Evolutionary conservation across 1,284 basidiomycete genomes (phyloP).

Genomic region (Ceratobasidium papillatum): DNA sequence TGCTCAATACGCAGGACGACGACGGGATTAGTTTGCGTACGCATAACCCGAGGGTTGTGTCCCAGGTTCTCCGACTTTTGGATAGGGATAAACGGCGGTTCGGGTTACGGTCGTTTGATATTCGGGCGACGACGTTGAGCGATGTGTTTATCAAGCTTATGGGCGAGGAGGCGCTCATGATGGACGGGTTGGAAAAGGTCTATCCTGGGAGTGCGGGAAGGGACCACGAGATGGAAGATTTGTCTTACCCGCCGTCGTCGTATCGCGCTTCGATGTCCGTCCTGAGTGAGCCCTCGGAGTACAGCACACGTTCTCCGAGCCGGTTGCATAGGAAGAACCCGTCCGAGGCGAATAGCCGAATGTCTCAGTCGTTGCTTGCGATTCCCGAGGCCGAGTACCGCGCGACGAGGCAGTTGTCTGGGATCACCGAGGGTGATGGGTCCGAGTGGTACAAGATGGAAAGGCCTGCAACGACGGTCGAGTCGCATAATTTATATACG

Average conservation of each 20-base stretch:
- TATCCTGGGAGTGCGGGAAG: constrained; percentile 13
- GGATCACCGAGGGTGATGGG: neutral
- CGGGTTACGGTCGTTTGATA: constrained; percentile 65
- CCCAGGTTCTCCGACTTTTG: constrained; percentile 64
- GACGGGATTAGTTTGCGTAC: constrained; percentile 33
- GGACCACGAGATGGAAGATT: constrained; percentile 13
- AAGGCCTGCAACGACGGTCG: neutral
- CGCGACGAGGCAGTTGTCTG: neutral
- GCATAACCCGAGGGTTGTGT: constrained; percentile 53
- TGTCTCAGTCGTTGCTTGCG: constrained; percentile 13
- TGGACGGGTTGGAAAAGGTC: constrained; percentile 23
- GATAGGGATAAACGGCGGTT: constrained; percentile 57
- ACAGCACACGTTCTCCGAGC: constrained; percentile 8
- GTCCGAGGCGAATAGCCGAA: constrained; percentile 10
- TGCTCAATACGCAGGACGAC: constrained; percentile 28
- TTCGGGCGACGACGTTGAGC: constrained; percentile 78
- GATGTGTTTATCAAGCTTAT: constrained; percentile 82
- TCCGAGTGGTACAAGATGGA: constrained; percentile 29
- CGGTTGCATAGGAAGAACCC: neutral
- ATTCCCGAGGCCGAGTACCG: constrained; percentile 21
- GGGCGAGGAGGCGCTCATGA: constrained; percentile 53
- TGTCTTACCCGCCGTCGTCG: constrained; percentile 26
- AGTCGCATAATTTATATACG: constrained; percentile 4
- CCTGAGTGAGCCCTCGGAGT: constrained; percentile 21
- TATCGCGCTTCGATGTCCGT: constrained; percentile 26